Conservation (phyloP, 2,329 filamentous ascomycete species). For the Aspergillus novofumigatus region DNA sequence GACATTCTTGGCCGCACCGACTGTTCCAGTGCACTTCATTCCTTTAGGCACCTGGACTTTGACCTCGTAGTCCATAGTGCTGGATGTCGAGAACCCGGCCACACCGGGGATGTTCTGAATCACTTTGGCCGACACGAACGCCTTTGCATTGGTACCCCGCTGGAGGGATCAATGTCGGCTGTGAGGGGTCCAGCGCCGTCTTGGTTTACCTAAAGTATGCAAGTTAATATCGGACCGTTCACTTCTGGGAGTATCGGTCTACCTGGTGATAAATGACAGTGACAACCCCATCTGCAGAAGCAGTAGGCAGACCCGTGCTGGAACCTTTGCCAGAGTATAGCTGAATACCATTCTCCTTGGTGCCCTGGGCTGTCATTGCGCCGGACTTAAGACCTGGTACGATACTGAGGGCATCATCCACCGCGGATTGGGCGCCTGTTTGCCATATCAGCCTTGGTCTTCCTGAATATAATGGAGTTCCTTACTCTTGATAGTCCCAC, state of each 20-base stretch:
- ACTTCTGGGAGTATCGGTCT: background rate
- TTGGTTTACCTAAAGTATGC: constrained; percentile 55
- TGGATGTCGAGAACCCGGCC: constrained; percentile 55
- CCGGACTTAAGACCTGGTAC: constrained; percentile 42
- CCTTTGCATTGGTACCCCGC: constrained; percentile 58
- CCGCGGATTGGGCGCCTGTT: constrained; percentile 4
- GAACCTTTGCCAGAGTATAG: constrained; percentile 54
- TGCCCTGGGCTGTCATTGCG: constrained; percentile 45
- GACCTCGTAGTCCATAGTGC: constrained; percentile 61
- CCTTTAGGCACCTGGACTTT: constrained; percentile 62
- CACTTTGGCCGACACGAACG: constrained; percentile 58
- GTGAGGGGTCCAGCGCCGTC: constrained; percentile 63
- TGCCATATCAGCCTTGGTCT: background rate
- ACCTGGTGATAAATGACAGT: constrained; percentile 62
- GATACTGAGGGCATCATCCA: constrained; percentile 3
- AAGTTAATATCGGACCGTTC: background rate
- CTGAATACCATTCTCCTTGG: constrained; percentile 51
- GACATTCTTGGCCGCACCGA: constrained; percentile 57
- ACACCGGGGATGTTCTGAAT: constrained; percentile 61
- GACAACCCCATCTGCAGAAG: constrained; percentile 56
- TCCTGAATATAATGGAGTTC: background rate
- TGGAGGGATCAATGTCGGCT: constrained; percentile 59
- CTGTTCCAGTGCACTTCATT: constrained; percentile 61
- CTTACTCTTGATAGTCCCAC: constrained; percentile 7
- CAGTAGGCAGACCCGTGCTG: constrained; percentile 56